Conservation (phyloP, 345 rosid species). For the Mangifera indica region DNA sequence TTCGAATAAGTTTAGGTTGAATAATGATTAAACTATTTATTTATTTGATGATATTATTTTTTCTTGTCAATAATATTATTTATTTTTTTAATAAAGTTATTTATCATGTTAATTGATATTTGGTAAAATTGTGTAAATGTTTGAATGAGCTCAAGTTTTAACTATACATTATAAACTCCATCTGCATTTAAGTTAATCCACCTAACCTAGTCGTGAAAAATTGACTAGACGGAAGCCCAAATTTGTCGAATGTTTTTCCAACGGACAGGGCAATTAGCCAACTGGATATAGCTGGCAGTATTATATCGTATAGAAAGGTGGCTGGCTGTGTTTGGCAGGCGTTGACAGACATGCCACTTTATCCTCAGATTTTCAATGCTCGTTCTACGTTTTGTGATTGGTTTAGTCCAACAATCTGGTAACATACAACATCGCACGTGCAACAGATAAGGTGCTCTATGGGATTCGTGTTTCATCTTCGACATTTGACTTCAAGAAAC, state of each 20-base stretch:
- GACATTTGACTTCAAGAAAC: background rate
- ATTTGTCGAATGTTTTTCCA: background rate
- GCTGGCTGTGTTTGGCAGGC: background rate
- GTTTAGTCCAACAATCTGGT: background rate
- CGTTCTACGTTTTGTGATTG: background rate
- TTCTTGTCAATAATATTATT: no score
- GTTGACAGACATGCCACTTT: background rate
- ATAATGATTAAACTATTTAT: no score
- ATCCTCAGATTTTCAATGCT: constrained; percentile 3
- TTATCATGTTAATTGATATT: no score
- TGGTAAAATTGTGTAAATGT: no score
- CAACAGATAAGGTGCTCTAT: background rate
- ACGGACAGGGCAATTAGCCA: constrained; percentile 1
- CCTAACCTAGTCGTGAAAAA: background rate
- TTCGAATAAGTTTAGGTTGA: no score
- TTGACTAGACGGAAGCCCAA: background rate
- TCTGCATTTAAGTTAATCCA: no score
- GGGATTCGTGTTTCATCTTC: background rate
- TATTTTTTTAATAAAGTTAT: no score
- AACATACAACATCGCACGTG: constrained; percentile 3
- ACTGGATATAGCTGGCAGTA: background rate
- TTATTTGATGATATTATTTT: no score
- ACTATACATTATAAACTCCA: no score
- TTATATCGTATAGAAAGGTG: background rate
- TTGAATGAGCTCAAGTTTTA: no score